A percentile compares a stretch with the other conserved stretches of the same genome.
These are phyloP conservation scores for Lathyrus oleraceus DNA, from an alignment of 306 rosid genomes.

Conservation along the genomic window DNA sequence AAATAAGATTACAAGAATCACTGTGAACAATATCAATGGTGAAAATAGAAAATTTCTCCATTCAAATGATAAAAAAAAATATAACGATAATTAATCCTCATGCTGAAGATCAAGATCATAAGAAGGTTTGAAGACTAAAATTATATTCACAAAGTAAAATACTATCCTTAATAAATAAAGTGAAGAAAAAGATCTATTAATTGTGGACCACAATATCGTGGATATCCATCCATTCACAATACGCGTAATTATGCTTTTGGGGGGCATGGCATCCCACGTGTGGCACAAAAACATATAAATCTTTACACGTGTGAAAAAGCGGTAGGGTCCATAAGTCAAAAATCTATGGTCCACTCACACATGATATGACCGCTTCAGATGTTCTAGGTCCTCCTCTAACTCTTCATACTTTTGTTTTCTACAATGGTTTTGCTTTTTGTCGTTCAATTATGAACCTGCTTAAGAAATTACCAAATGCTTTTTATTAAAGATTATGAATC, in stretches of 20 bases:
- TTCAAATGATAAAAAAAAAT: too few species aligned
- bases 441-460: not conserved
- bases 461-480: not conserved
- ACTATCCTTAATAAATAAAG: too few species aligned
- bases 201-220: constrained; percentile 8
- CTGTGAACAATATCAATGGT: too few species aligned
- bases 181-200: too few species aligned
- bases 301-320: not conserved
- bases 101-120: too few species aligned
- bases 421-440: not conserved
- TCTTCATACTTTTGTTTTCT: not conserved
- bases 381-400: constrained; percentile 23
- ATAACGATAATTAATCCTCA: too few species aligned
- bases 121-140: too few species aligned
- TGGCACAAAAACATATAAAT: not conserved
- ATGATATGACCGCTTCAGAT: constrained; percentile 18
- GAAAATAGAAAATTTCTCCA: too few species aligned
- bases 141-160: too few species aligned
- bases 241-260: constrained; percentile 4
- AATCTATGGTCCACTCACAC: not conserved
- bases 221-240: constrained; percentile 2
- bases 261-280: not conserved
- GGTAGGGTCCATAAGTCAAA: constrained; percentile 10
- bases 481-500: too few species aligned
- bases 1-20: too few species aligned